Conservation (phyloP, 2,329 filamentous ascomycete genomes). For the Aaosphaeria arxii region DNA sequence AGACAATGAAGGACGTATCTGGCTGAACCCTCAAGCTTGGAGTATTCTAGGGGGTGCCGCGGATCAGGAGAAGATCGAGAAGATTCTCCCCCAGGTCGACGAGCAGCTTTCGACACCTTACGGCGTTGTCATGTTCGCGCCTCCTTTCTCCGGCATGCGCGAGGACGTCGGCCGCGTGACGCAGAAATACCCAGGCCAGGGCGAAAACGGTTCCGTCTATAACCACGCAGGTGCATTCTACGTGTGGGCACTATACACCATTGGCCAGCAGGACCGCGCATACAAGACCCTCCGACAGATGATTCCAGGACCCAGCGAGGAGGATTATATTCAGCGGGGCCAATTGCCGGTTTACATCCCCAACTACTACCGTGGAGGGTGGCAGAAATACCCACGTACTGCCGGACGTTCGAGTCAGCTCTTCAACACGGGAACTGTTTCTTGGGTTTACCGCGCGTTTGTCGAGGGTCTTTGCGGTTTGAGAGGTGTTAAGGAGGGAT, state of each 20-base stretch:
- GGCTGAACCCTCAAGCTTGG: constrained; percentile 58
- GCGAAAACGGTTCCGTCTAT: constrained; percentile 59
- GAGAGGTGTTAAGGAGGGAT: constrained; percentile 47
- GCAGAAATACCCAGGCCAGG: constrained; percentile 57
- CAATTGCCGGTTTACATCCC: constrained; percentile 58
- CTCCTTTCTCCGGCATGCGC: constrained; percentile 54
- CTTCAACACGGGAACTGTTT: constrained; percentile 58
- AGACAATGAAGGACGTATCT: constrained; percentile 55
- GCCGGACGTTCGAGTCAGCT: constrained; percentile 56
- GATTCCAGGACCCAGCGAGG: constrained; percentile 52
- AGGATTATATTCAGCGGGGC: constrained; percentile 52
- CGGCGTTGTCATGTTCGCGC: constrained; percentile 56
- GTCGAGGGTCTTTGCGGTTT: constrained; percentile 56
- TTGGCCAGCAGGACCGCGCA: constrained; percentile 50
- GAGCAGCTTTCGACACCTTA: constrained; percentile 53
- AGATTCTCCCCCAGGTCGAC: constrained; percentile 51
- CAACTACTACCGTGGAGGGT: constrained; percentile 58
- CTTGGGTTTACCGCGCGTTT: constrained; percentile 56
- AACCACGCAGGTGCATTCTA: constrained; percentile 58
- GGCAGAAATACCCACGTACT: constrained; percentile 48
- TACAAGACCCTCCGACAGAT: constrained; percentile 52
- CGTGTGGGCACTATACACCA: constrained; percentile 52
- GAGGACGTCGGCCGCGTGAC: constrained; percentile 59
- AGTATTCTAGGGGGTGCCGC: constrained; percentile 55
- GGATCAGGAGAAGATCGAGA: constrained; percentile 38